Evolutionary conservation across 768 basidiomycete species (phyloP).

Genomic region (Mycena latifolia): DNA sequence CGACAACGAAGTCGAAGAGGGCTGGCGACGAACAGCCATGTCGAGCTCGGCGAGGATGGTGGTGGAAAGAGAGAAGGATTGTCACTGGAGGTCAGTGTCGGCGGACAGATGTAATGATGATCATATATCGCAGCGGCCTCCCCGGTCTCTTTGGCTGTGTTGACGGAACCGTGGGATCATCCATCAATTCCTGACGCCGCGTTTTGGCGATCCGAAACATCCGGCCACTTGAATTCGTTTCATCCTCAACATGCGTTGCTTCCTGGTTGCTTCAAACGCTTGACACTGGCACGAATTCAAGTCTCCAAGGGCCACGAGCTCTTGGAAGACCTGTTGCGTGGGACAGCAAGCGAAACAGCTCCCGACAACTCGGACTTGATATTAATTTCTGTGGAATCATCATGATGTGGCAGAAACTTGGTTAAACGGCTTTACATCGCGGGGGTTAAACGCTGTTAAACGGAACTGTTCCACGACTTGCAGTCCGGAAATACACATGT

Average conservation of each 20-base stretch:
- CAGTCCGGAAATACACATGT: too few species aligned
- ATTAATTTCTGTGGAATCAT: too few species aligned
- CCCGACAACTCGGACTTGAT: too few species aligned
- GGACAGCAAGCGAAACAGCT: too few species aligned
- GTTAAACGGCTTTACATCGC: too few species aligned
- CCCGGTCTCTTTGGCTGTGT: slow-evolving; percentile 25
- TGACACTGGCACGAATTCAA: too few species aligned
- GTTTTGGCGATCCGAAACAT: not conserved
- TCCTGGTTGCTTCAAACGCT: too few species aligned
- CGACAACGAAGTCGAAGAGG: slow-evolving; percentile 36
- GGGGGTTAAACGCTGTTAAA: too few species aligned
- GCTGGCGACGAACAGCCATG: slow-evolving; percentile 34
- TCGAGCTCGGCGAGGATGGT: slow-evolving; percentile 14
- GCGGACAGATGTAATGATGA: slow-evolving; percentile 22
- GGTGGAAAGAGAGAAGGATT: slow-evolving; percentile 6
- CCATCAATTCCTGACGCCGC: not conserved
- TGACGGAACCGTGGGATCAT: slow-evolving; percentile 18
- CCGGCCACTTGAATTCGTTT: not conserved
- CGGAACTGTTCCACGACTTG: too few species aligned
- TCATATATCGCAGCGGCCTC: not conserved
- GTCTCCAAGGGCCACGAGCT: too few species aligned
- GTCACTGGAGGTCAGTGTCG: not conserved
- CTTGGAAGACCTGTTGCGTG: too few species aligned
- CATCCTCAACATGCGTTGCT: not conserved
- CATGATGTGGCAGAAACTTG: too few species aligned